Evolutionary conservation across 495 filamentous ascomycete species (phyloP).

Genomic region (Hypoxylon fragiforme): DNA sequence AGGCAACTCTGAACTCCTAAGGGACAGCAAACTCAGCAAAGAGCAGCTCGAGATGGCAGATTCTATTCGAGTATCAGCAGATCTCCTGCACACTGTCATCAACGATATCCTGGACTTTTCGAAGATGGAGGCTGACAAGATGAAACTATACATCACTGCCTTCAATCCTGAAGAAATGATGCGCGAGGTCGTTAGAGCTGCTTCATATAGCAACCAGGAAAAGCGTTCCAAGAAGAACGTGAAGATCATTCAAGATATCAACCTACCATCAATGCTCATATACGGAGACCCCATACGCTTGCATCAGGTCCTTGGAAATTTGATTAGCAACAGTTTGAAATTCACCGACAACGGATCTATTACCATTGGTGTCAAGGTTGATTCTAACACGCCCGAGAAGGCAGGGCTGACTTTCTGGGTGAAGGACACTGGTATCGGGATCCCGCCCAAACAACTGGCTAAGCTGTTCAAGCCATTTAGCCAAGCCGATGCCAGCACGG

Average conservation of each 20-base stretch:
- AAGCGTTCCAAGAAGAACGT: slow-evolving; percentile 63
- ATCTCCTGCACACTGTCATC: slow-evolving; percentile 88
- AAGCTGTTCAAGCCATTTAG: slow-evolving; percentile 91
- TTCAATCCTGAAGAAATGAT: slow-evolving; percentile 86
- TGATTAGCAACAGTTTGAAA: slow-evolving; percentile 91
- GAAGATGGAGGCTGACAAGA: slow-evolving; percentile 92
- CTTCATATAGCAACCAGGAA: slow-evolving; percentile 81
- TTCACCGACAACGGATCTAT: slow-evolving; percentile 88
- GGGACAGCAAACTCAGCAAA: slow-evolving; percentile 71
- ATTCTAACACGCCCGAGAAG: slow-evolving; percentile 67
- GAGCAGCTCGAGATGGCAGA: slow-evolving; percentile 93
- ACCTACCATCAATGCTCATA: slow-evolving; percentile 77
- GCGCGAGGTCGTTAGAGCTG: slow-evolving; percentile 80
- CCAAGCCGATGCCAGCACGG: slow-evolving; percentile 85
- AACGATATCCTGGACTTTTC: slow-evolving; percentile 95
- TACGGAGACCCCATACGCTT: slow-evolving; percentile 87
- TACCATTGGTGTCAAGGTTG: slow-evolving; percentile 71
- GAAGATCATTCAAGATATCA: slow-evolving; percentile 70
- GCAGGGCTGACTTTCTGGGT: slow-evolving; percentile 82
- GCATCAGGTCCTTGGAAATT: slow-evolving; percentile 91
- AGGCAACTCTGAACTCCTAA: slow-evolving; percentile 84
- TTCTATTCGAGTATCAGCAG: slow-evolving; percentile 86
- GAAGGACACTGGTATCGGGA: slow-evolving; percentile 88
- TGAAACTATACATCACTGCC: slow-evolving; percentile 87
- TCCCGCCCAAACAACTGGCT: slow-evolving; percentile 74